phyloP scores from a whole-genome alignment of 805 yeast species.

The Yamadazyma phyllophila region DNA sequence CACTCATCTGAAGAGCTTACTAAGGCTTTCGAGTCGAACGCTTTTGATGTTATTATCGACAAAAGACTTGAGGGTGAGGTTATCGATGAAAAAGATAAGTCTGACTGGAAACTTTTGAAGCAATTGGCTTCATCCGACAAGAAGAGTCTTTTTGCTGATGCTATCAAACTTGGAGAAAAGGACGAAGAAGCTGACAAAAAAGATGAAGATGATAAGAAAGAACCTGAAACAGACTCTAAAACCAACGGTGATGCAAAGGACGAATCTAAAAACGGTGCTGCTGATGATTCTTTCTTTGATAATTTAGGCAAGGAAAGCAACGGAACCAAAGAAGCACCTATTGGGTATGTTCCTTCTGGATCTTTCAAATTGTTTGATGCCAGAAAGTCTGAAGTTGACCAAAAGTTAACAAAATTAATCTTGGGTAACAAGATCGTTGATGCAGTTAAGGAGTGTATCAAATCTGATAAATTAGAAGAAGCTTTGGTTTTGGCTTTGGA shows the following conservation, averaged over 20 bases:
- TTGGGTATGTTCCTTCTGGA: conserved; percentile 50
- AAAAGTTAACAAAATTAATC: conserved; percentile 38
- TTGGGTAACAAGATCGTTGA: conserved; percentile 59
- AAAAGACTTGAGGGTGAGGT: conserved; percentile 44
- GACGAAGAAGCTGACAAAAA: conserved; percentile 15
- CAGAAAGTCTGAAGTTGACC: conserved; percentile 41
- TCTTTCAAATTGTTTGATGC: conserved; percentile 41
- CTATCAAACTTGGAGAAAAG: conserved; percentile 10
- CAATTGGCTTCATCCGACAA: conserved; percentile 52
- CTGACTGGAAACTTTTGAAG: conserved; percentile 67
- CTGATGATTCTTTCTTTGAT: conserved; percentile 30
- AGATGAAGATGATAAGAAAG: conserved; percentile 3
- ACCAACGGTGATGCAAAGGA: conserved; percentile 9
- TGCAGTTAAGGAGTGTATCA: conserved; percentile 68
- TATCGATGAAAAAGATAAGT: conserved; percentile 38
- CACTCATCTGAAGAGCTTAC: conserved; percentile 42
- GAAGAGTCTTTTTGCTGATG: conserved; percentile 42
- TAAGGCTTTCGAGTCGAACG: conserved; percentile 55
- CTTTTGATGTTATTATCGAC: conserved; percentile 55
- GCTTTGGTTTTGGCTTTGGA: conserved; percentile 79
- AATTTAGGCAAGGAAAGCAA: conserved; percentile 28
- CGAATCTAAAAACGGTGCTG: conserved; percentile 20
- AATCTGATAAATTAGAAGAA: conserved; percentile 63
- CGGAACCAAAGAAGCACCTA: conserved; percentile 2
- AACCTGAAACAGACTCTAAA: conserved; percentile 7